These are phyloP conservation scores for Yamadazyma sp. DNA, from an alignment of 805 yeast species.

Conservation along the genomic window DNA sequence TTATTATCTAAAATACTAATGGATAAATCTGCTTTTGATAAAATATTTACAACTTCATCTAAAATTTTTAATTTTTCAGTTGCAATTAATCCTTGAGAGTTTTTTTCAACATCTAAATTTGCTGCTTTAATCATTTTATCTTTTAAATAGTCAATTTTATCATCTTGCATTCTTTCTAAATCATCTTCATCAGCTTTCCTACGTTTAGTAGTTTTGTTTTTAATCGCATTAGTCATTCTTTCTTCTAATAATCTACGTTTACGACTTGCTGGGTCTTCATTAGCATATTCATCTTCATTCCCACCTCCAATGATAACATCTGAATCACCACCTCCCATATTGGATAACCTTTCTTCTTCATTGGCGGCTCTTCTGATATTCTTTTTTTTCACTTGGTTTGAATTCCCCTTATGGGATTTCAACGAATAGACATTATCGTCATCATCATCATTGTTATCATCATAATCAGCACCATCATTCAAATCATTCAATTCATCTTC, in stretches of 20 bases:
- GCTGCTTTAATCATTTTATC: constrained; percentile 90
- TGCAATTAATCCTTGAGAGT: constrained; percentile 64
- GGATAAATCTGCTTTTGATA: constrained; percentile 80
- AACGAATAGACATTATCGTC: constrained; percentile 21
- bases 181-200: constrained; percentile 87
- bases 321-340: not conserved
- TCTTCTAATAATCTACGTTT: constrained; percentile 79
- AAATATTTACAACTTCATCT: constrained; percentile 70
- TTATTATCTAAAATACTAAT: constrained; percentile 94
- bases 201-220: constrained; percentile 55
- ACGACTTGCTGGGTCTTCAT: constrained; percentile 36
- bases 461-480: constrained; percentile 1
- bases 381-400: constrained; percentile 22
- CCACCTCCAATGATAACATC: constrained; percentile 6
- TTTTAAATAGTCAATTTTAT: constrained; percentile 73
- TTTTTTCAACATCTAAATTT: constrained; percentile 62
- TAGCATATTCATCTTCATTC: constrained; percentile 19
- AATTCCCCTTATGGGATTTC: constrained; percentile 20
- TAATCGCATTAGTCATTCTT: constrained; percentile 72
- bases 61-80: constrained; percentile 74
- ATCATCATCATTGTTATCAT: constrained; percentile 9
- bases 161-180: constrained; percentile 93
- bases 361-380: constrained; percentile 20
- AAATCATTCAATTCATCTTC: constrained; percentile 9
- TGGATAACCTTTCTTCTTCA: constrained; percentile 2